These are phyloP conservation scores for Spongospora subterranea DNA, from an alignment of 208 protist species.

Conservation along the genomic window DNA sequence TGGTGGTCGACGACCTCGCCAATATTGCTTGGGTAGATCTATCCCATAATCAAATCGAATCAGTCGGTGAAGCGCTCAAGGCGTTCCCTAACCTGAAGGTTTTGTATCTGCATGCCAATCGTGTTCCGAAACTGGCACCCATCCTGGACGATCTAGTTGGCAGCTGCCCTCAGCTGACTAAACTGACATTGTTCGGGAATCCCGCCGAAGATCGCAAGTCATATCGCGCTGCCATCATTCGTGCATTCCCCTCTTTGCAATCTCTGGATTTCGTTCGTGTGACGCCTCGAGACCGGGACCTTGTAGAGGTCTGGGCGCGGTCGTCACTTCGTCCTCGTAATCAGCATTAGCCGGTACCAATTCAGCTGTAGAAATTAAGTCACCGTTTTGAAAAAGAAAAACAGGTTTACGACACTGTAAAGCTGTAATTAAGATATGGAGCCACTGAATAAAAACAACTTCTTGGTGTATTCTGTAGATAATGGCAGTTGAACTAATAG, in stretches of 20 bases:
- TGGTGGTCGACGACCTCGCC: not conserved
- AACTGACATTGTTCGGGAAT: constrained; percentile 53
- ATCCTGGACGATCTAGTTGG: not conserved
- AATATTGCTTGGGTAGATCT: constrained; percentile 21
- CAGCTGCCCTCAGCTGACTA: not conserved
- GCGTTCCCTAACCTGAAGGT: not conserved
- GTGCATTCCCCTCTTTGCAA: not conserved
- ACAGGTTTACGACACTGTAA: too few relatives aligned
- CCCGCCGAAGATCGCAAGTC: not conserved
- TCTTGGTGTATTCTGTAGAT: not conserved
- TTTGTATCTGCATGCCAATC: constrained; percentile 27
- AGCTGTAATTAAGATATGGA: too few relatives aligned
- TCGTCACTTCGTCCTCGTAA: too few relatives aligned
- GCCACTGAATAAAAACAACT: too few relatives aligned
- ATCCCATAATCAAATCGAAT: constrained; percentile 31
- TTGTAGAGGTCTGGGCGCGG: not conserved
- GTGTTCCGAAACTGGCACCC: not conserved
- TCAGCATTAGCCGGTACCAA: too few relatives aligned
- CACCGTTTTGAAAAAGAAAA: too few relatives aligned
- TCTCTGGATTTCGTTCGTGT: constrained; percentile 45
- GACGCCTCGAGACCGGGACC: not conserved
- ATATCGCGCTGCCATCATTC: not conserved
- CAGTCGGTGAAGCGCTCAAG: not conserved
- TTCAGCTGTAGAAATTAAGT: too few relatives aligned
- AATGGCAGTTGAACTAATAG: not conserved